Conservation (phyloP, 2,329 filamentous ascomycete species). For the Cryphonectria naterciae region DNA sequence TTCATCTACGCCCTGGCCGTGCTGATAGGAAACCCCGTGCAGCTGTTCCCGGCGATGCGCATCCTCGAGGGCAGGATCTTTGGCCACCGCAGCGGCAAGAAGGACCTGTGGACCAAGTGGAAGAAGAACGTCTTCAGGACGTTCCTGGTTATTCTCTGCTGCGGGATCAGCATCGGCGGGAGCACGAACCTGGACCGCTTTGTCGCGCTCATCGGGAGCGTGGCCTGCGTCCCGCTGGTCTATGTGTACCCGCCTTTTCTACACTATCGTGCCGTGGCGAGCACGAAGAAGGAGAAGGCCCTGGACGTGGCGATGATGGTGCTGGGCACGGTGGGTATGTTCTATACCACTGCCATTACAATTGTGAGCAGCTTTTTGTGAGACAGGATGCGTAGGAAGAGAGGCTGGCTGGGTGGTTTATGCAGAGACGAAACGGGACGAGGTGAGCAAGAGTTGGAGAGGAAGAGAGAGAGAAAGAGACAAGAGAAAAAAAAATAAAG, state of each 20-base stretch:
- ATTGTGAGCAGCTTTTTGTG: slow-evolving; percentile 47
- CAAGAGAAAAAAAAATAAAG: not conserved
- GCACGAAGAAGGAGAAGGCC: slow-evolving; percentile 56
- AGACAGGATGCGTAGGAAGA: not conserved
- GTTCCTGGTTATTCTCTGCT: slow-evolving; percentile 60
- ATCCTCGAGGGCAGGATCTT: slow-evolving; percentile 73
- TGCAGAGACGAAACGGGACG: not conserved
- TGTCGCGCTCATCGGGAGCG: slow-evolving; percentile 72
- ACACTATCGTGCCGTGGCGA: slow-evolving; percentile 70
- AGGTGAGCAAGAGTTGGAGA: not conserved
- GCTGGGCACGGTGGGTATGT: slow-evolving; percentile 68
- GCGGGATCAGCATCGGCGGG: slow-evolving; percentile 64
- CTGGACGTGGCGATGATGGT: slow-evolving; percentile 66
- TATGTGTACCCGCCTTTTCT: slow-evolving; percentile 77
- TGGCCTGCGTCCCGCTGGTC: slow-evolving; percentile 75
- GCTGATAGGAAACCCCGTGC: slow-evolving; percentile 73
- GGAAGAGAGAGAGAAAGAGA: not conserved
- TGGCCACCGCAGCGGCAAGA: slow-evolving; percentile 69
- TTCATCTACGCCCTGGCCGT: slow-evolving; percentile 76
- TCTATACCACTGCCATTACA: slow-evolving; percentile 71
- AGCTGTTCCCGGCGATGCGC: slow-evolving; percentile 73
- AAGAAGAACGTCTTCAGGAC: slow-evolving; percentile 73
- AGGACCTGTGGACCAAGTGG: slow-evolving; percentile 69
- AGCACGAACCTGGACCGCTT: slow-evolving; percentile 75
- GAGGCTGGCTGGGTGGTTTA: not conserved